Percentiles rank a stretch among this genome's conserved stretches.
Conservation (phyloP, 1,284 basidiomycete species). For the Phylloboletellus chloephorus region DNA sequence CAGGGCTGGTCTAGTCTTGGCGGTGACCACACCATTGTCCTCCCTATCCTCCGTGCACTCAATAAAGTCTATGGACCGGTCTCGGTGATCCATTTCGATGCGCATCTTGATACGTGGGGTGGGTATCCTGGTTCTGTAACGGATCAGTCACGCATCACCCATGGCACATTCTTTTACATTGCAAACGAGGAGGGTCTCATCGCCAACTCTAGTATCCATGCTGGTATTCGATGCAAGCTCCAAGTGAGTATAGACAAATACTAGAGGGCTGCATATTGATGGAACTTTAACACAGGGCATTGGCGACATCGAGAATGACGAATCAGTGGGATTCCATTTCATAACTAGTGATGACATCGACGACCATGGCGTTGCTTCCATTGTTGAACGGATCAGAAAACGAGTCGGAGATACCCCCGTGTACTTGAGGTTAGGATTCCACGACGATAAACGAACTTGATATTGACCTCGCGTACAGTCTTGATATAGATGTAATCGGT, state of each 20-base stretch:
- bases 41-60: conserved; percentile 69
- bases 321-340: conserved; percentile 61
- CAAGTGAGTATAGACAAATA: conserved; percentile 7
- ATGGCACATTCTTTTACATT: conserved; percentile 73
- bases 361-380: conserved; percentile 56
- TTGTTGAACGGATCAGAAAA: conserved; percentile 56
- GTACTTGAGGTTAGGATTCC: conserved; percentile 57
- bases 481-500: conserved; percentile 80
- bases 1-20: conserved; percentile 46
- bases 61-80: conserved; percentile 70
- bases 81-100: conserved; percentile 78
- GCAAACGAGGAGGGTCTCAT: conserved; percentile 71
- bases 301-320: conserved; percentile 58
- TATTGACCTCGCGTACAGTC: conserved; percentile 31
- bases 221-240: conserved; percentile 72
- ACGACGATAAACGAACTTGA: background rate
- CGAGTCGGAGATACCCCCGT: conserved; percentile 67
- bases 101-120: conserved; percentile 67
- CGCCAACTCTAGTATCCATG: conserved; percentile 68
- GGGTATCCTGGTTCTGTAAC: conserved; percentile 49
- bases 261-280: background rate
- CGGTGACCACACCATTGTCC: conserved; percentile 75
- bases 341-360: conserved; percentile 75
- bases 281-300: conserved; percentile 38
- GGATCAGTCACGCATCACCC: conserved; percentile 61